phyloP scores from a whole-genome alignment of 331 rosid genomes.

The Rhamnella rubrinervis region DNA sequence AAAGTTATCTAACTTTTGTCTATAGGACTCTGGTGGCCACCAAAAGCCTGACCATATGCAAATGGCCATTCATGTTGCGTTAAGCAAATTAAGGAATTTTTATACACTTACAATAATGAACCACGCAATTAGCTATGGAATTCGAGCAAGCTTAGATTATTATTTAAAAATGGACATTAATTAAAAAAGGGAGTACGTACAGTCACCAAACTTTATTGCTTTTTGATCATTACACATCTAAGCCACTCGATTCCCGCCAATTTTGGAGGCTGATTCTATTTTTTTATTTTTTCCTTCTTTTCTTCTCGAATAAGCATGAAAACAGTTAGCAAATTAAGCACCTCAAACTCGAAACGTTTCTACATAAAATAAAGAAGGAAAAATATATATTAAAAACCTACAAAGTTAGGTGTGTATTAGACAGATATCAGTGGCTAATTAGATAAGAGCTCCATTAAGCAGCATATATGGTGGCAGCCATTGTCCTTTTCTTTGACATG shows the following conservation, averaged over 20 bases:
- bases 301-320: neutral
- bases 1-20: constrained; percentile 7
- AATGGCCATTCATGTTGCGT: constrained; percentile 2
- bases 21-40: neutral
- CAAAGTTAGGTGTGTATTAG: constrained; percentile 15
- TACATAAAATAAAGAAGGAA: neutral
- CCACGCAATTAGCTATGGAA: constrained; percentile 3
- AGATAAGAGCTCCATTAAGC: constrained; percentile 26
- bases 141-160: constrained; percentile 4
- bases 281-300: too few relatives aligned
- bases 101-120: neutral
- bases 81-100: neutral
- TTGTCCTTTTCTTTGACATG: constrained; percentile 30
- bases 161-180: neutral
- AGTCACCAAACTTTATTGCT: neutral
- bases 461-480: constrained; percentile 29
- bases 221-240: neutral
- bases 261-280: neutral
- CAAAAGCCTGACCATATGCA: constrained; percentile 6
- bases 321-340: neutral
- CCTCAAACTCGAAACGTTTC: neutral
- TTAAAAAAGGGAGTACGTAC: neutral
- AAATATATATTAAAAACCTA: neutral
- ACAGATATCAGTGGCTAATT: constrained; percentile 16
- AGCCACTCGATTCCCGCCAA: constrained; percentile 14